Conservation (phyloP, 306 rosid genomes). For the Castanospermum australe region DNA sequence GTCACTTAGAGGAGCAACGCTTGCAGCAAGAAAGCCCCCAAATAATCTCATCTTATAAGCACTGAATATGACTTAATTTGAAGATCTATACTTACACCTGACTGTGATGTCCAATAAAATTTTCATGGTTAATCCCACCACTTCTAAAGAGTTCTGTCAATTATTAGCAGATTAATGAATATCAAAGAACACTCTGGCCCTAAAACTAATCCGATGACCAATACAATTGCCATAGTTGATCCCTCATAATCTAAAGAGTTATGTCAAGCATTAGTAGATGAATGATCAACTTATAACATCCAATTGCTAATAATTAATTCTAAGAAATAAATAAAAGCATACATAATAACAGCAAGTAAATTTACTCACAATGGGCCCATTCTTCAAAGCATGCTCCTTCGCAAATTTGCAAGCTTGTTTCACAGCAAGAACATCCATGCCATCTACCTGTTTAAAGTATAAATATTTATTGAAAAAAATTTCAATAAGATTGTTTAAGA, state of each 20-base stretch:
- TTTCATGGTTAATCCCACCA: not conserved
- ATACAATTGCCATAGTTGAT: not conserved
- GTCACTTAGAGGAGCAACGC: not conserved
- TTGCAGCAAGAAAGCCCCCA: not conserved
- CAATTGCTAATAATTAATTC: not conserved
- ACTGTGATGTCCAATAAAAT: not conserved
- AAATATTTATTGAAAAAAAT: not conserved
- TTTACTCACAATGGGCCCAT: conserved; percentile 91
- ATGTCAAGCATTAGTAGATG: not conserved
- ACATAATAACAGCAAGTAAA: conserved; percentile 8
- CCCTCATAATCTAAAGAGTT: not conserved
- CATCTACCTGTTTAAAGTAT: conserved; percentile 73
- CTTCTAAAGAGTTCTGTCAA: not conserved
- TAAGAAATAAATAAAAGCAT: conserved; percentile 5
- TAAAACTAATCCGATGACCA: not conserved
- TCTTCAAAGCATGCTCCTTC: conserved; percentile 92
- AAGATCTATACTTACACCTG: not conserved
- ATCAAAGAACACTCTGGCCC: not conserved
- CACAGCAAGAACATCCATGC: conserved; percentile 97
- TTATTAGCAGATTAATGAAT: not conserved
- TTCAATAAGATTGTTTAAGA: not conserved
- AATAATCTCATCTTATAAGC: not conserved
- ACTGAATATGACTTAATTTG: not conserved
- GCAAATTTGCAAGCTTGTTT: conserved; percentile 94
- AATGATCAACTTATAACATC: conserved; percentile 9